Conservation (phyloP, 148 eudicot species). For the Linanthus parryae region DNA sequence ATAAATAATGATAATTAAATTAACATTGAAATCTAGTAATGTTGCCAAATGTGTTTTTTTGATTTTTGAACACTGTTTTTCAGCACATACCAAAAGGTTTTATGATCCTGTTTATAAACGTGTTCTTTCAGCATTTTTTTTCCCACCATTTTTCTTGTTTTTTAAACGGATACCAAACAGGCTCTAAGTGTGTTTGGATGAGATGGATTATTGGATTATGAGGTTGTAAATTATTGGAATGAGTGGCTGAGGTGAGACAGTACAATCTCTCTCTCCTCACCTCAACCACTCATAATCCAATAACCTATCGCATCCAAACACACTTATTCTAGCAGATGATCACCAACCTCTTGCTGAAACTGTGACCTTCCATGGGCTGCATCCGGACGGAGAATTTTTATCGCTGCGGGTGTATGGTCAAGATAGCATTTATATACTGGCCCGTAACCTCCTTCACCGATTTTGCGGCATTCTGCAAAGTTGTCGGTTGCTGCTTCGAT, state of each 20-base stretch:
- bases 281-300: too few relatives aligned
- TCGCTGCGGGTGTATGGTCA: slow-evolving; percentile 23
- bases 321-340: not conserved
- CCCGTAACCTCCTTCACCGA: slow-evolving; percentile 27
- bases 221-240: not conserved
- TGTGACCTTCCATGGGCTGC: slow-evolving; percentile 24
- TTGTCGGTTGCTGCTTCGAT: slow-evolving; percentile 18
- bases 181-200: not conserved
- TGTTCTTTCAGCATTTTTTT: too few relatives aligned
- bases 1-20: too few relatives aligned
- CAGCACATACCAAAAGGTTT: too few relatives aligned
- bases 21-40: too few relatives aligned
- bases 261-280: not conserved
- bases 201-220: not conserved
- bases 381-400: slow-evolving; percentile 15
- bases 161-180: not conserved
- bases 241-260: not conserved
- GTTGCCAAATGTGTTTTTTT: too few relatives aligned
- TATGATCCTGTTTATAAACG: too few relatives aligned
- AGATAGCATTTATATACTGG: slow-evolving; percentile 20
- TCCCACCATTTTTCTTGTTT: not conserved
- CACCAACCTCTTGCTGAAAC: slow-evolving; percentile 20
- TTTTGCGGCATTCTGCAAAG: slow-evolving; percentile 13
- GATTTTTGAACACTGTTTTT: too few relatives aligned
- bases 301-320: too few relatives aligned